Percentiles rank a stretch among this genome's conserved stretches.
Conservation (phyloP, 148 eudicot genomes). For the Persicaria maculosa region DNA sequence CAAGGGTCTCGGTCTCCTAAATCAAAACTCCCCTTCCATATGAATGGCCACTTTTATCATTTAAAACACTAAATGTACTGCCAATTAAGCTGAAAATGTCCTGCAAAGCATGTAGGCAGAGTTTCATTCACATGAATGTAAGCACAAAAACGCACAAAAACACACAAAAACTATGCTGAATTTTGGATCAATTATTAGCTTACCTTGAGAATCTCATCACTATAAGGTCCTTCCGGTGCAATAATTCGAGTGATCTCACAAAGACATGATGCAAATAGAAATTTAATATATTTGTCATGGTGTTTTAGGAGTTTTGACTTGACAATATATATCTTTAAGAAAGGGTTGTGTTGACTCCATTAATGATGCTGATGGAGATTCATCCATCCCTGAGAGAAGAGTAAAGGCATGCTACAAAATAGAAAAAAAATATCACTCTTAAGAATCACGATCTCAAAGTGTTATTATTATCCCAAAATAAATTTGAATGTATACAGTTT, state of each 20-base stretch:
- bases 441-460: too few relatives aligned
- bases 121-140: neutral
- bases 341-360: conserved; percentile 81
- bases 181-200: neutral
- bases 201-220: conserved; percentile 84
- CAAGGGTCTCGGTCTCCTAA: conserved; percentile 60
- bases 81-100: conserved; percentile 76
- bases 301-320: conserved; percentile 80
- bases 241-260: conserved; percentile 97
- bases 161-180: conserved; percentile 1
- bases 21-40: conserved; percentile 84
- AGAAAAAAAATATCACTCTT: neutral
- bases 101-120: conserved; percentile 33
- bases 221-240: conserved; percentile 96
- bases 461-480: too few relatives aligned
- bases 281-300: conserved; percentile 79
- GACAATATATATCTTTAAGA: conserved; percentile 49
- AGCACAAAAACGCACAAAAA: conserved; percentile 15
- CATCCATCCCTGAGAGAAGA: conserved; percentile 75
- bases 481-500: too few relatives aligned
- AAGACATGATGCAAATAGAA: conserved; percentile 78
- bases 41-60: conserved; percentile 63
- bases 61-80: conserved; percentile 70
- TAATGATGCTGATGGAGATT: conserved; percentile 55
- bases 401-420: conserved; percentile 62